A percentile compares a stretch with the other conserved stretches of the same genome.
phyloP scores from a whole-genome alignment of 1,139 yeast genomes.

The Kazachstania sp. region DNA sequence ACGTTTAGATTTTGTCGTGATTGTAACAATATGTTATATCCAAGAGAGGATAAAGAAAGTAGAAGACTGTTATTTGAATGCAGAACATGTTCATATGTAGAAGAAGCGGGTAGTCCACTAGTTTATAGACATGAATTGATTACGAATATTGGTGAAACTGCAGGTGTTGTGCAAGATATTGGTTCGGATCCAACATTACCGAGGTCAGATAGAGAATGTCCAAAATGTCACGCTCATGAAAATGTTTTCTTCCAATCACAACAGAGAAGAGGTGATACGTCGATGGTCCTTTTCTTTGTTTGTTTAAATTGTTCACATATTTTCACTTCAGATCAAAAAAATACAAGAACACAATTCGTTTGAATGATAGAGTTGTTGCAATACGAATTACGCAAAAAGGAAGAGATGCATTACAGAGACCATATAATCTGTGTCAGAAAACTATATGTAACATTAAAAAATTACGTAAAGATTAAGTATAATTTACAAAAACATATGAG shows the following conservation, averaged over 20 bases:
- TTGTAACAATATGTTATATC: conserved; percentile 96
- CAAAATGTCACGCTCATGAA: conserved; percentile 75
- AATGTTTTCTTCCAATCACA: conserved; percentile 96
- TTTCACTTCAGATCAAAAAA: conserved; percentile 38
- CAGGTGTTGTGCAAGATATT: conserved; percentile 95
- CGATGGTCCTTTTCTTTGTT: conserved; percentile 91
- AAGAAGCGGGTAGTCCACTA: conserved; percentile 78
- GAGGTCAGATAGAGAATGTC: conserved; percentile 87
- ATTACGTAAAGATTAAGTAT: too few species aligned
- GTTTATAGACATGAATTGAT: conserved; percentile 91
- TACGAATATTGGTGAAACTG: conserved; percentile 81
- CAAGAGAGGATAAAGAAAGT: conserved; percentile 80
- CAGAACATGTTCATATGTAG: conserved; percentile 91
- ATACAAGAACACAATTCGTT: conserved; percentile 30
- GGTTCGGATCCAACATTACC: conserved; percentile 96
- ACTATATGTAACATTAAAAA: too few species aligned
- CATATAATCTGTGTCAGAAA: too few species aligned
- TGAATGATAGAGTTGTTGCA: neutral
- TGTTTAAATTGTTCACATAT: conserved; percentile 81
- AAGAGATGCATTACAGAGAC: too few species aligned
- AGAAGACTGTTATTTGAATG: conserved; percentile 78
- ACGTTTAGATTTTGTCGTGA: conserved; percentile 90
- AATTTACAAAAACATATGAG: too few species aligned
- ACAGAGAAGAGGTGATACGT: conserved; percentile 88
- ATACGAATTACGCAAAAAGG: too few species aligned